These are phyloP conservation scores for Pecoramyces ruminantium DNA, from an alignment of 192 early-diverging fungal species.

Conservation along the genomic window DNA sequence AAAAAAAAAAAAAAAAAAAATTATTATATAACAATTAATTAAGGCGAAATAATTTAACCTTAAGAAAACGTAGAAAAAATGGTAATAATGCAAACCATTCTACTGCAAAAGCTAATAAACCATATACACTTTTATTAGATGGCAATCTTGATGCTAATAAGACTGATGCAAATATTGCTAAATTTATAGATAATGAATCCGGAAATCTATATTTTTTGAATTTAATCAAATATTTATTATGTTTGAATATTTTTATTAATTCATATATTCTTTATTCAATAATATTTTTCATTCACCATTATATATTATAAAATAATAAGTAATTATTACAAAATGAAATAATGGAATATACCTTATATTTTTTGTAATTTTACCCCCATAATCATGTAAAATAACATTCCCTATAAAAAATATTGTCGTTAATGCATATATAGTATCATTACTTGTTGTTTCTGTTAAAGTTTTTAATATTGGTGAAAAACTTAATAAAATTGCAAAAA, in stretches of 20 bases:
- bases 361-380: conserved; percentile 11
- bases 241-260: no score
- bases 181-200: conserved; percentile 90
- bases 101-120: conserved; percentile 69
- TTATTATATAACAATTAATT: no score
- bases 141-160: conserved; percentile 71
- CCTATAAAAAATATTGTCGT: conserved; percentile 63
- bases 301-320: conserved; percentile 28
- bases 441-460: conserved; percentile 71
- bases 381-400: conserved; percentile 86
- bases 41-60: no score
- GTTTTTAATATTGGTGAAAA: conserved; percentile 83
- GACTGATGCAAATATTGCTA: conserved; percentile 85
- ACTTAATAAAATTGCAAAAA: conserved; percentile 58
- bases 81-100: conserved; percentile 92
- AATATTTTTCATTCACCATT: neutral
- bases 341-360: neutral
- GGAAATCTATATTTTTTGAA: no score
- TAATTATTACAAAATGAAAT: conserved; percentile 8
- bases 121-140: conserved; percentile 73
- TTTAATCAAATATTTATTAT: no score
- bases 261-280: no score
- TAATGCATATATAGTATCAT: conserved; percentile 88
- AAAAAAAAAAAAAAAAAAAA: no score
- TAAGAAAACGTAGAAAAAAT: conserved; percentile 62